phyloP scores from a whole-genome alignment of 2,329 filamentous ascomycete genomes.

The Pestalotiopsis sp. region DNA sequence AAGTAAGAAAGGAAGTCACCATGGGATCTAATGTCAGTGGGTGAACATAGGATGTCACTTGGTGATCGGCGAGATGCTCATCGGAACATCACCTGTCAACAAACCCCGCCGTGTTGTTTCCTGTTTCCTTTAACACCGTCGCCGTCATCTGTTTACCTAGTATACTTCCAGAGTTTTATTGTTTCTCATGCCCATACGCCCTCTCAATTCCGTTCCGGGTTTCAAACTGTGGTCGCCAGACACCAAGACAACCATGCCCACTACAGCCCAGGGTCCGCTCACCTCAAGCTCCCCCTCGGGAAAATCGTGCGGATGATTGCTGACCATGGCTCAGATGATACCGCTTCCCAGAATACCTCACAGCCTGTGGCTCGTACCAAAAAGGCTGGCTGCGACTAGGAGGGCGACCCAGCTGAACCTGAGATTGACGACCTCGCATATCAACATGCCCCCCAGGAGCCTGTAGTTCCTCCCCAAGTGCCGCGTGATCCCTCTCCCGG shows the following conservation, averaged over 20 bases:
- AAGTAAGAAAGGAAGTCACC: no score
- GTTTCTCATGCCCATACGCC: background rate
- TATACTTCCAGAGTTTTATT: background rate
- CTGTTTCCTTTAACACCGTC: background rate
- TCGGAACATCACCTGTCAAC: background rate
- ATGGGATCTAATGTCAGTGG: no score
- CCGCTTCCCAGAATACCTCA: background rate
- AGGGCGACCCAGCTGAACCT: conserved; percentile 26
- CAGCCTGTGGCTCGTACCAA: background rate
- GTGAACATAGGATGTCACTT: no score
- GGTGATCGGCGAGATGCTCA: no score
- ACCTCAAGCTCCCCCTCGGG: background rate
- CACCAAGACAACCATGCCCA: background rate
- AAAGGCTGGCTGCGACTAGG: conserved; percentile 25
- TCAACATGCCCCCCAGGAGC: conserved; percentile 5
- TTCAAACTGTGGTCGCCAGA: background rate
- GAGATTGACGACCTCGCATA: conserved; percentile 29
- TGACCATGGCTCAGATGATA: background rate
- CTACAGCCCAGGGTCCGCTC: background rate
- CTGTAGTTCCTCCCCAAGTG: background rate
- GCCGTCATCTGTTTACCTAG: background rate
- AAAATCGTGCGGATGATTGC: background rate
- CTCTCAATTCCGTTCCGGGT: background rate
- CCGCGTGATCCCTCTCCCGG: background rate
- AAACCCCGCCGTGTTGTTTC: background rate